Conservation (phyloP, 2,329 filamentous ascomycete genomes). For the Fusarium sp. region DNA sequence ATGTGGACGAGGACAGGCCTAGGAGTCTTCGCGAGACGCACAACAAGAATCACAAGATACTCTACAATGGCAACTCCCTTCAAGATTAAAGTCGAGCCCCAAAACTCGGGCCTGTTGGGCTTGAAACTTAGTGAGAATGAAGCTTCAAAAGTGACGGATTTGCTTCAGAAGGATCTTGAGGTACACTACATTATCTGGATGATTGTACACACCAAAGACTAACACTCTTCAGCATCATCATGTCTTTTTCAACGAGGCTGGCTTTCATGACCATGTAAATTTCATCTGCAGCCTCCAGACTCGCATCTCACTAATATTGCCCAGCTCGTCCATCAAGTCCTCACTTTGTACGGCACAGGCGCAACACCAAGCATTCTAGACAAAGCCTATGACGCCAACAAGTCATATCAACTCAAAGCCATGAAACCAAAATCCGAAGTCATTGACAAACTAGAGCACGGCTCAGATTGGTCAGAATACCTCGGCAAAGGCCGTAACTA, state of each 20-base stretch:
- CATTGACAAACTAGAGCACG: slow-evolving; percentile 66
- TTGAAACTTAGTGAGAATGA: slow-evolving; percentile 67
- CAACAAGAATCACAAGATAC: slow-evolving; percentile 9
- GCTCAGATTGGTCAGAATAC: slow-evolving; percentile 67
- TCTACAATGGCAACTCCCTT: slow-evolving; percentile 61
- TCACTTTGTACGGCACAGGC: slow-evolving; percentile 82
- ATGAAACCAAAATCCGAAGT: slow-evolving; percentile 62
- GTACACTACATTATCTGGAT: slow-evolving; percentile 46
- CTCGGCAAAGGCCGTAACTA: slow-evolving; percentile 76
- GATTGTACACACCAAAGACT: not conserved
- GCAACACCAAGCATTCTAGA: slow-evolving; percentile 72
- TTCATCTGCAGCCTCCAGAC: not conserved
- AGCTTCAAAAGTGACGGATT: slow-evolving; percentile 72
- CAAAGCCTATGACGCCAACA: slow-evolving; percentile 74
- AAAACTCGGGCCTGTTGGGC: slow-evolving; percentile 65
- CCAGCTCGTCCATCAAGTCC: slow-evolving; percentile 78
- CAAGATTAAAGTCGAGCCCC: slow-evolving; percentile 61
- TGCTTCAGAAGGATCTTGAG: slow-evolving; percentile 83
- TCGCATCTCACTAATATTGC: not conserved
- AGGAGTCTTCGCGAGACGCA: slow-evolving; percentile 33
- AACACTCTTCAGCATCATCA: slow-evolving; percentile 65
- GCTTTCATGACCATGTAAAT: slow-evolving; percentile 84
- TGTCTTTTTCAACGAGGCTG: slow-evolving; percentile 81
- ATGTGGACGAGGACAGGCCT: slow-evolving; percentile 32
- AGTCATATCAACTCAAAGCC: slow-evolving; percentile 72